phyloP scores from a whole-genome alignment of 2,329 filamentous ascomycete species.

The Epichloe glyceriae region DNA sequence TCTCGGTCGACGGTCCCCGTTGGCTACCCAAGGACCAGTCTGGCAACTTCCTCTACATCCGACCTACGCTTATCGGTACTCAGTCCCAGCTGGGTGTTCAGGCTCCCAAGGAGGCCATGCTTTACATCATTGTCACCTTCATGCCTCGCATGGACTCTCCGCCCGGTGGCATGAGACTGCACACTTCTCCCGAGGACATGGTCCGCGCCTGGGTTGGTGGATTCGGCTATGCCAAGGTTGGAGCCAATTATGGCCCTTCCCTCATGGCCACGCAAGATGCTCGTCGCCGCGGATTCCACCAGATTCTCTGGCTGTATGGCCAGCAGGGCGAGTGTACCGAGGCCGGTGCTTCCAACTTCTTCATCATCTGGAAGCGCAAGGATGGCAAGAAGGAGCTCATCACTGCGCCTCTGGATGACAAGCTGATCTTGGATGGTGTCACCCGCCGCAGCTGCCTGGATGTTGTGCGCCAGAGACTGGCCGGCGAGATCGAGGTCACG shows the following conservation, averaged over 20 bases:
- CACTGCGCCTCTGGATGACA: conserved; percentile 71
- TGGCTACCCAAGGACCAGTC: conserved; percentile 63
- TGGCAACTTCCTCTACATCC: conserved; percentile 68
- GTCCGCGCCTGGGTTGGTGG: conserved; percentile 88
- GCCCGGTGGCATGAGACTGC: conserved; percentile 52
- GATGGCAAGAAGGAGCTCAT: conserved; percentile 50
- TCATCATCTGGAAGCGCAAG: conserved; percentile 57
- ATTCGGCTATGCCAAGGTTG: conserved; percentile 84
- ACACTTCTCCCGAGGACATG: conserved; percentile 69
- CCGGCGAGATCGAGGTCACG: conserved; percentile 52
- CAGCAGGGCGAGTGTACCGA: conserved; percentile 69
- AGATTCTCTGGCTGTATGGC: conserved; percentile 91
- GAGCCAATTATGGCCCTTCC: conserved; percentile 83
- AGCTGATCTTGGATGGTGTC: conserved; percentile 77
- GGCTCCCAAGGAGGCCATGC: conserved; percentile 66
- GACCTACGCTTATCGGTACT: conserved; percentile 77
- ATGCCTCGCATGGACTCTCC: conserved; percentile 44
- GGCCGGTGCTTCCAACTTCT: conserved; percentile 87
- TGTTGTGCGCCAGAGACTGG: conserved; percentile 51
- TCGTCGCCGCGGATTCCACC: conserved; percentile 59
- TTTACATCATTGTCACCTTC: conserved; percentile 66
- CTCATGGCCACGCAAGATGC: conserved; percentile 70
- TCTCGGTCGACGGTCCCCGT: conserved; percentile 59
- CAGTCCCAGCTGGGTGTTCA: conserved; percentile 70
- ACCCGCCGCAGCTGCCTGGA: conserved; percentile 73